Base-by-base conservation (phyloP, 345 rosid genomes). In the Rhodamnia rubescens region DNA sequence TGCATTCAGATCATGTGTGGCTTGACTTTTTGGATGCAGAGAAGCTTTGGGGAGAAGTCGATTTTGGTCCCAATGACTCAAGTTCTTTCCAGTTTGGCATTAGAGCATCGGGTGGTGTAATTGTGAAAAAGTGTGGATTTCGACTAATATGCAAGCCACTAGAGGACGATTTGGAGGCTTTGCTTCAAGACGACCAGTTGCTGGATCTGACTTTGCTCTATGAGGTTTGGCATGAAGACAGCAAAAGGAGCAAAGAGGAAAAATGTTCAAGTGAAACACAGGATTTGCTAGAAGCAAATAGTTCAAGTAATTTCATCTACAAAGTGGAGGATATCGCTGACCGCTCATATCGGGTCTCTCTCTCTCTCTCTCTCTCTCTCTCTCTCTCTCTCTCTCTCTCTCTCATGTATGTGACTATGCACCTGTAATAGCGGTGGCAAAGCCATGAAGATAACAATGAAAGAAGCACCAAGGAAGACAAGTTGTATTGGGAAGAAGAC, bases 191-290 rank as follows among this genome's bases (percentile, higher is more conserved):
- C 1, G 1, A 58, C 2, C 1, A 58, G 36, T n/a, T n/a, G 4
- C 1, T 6, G 0, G 36, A 58, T 58, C 32, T 2, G 2, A 0
- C 16, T n/a, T n/a, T 58, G 36, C 0, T 58, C 0, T n/a, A 58
- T 58, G 36, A 58, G 69, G 5, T n/a, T 5, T 6, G 69, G 69
- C 69, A 58, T n/a, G 4, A n/a, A 0, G 9, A 5, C 12, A 2
- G 29, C 5, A 32, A 26, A 58, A 12, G 0, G 4, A 58, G 16
- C 32, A 5, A 3, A n/a, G 8, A 58, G 1, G 69, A n/a, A 58
- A 4, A 11, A 58, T 12, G 64, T 50, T 11, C 52, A 15, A 53
- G 54, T 53, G 20, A 53, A 53, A 53, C 54, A 50, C 14, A 50
- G 2, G 14, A 50, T 50, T 50, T 50, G 52, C 14, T 50, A 50